Evolutionary conservation across 2,329 filamentous ascomycete species (phyloP), one percentile per base, ranked within the genome.

Genomic region (Stagonosporopsis chrysanthemi): DNA sequence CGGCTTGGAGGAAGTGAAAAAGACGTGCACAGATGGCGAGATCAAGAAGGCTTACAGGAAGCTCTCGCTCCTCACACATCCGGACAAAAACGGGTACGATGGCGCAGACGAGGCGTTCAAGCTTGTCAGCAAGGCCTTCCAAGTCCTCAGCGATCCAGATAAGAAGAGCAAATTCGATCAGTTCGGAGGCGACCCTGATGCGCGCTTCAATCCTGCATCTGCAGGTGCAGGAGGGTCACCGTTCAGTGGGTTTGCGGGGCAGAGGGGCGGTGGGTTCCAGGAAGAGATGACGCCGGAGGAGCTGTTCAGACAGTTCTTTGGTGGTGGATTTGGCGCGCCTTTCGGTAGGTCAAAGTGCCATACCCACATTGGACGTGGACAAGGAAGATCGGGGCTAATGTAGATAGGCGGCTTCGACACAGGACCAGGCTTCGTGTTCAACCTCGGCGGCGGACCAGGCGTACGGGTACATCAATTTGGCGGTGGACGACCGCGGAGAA

Each of bases 31-130:
- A 45, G 94, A 98, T 67, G 78, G 83, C 61, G 94, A 98, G 71
- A 92, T 99, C 75, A 99, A 98, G 78, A 98, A 98, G 82, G 94
- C 95, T 6, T 99, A 99, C 80, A 87, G 94, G 72, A 98, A 97
- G 80, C 84, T 96, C 75, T 95, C 90, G 74, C 81, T 99, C 70
- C 83, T 98, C 72, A 99, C 95, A 58, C 95, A 99, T 82, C 95
- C 95, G 62, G 95, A 99, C 82, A 99, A 99, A 83, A 99, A 99
- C 83, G 93, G 93, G 47, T 93, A 97, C 76, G 89, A 94, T 35
- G 88, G 96, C 58, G 94, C 95, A 52, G 95, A 97, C 75, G 95
- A 99, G 81, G 95, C 95, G 29, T 99, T 99, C 82, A 99, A 99
- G 82, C 90, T 97, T 90, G 92, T 99, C 23, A 90, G 91, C 71